These are phyloP conservation scores for Physcomitrium patens DNA, from an alignment of 225 moss, liverwort and hornwort genomes.

Conservation along the genomic window DNA sequence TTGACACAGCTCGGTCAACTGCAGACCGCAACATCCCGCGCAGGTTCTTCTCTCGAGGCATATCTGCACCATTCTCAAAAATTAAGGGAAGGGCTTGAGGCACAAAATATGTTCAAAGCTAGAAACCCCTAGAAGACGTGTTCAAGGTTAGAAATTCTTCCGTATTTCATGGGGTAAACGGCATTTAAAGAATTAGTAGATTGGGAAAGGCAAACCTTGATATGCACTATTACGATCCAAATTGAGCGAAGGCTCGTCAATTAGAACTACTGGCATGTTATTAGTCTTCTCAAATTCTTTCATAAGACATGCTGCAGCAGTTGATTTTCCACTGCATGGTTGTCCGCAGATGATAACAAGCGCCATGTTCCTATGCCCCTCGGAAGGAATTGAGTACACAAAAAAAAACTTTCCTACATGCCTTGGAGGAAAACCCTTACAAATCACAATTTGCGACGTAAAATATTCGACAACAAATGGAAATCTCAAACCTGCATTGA, in stretches of 20 bases:
- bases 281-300: slow-evolving; percentile 52
- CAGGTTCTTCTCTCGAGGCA: slow-evolving; percentile 89
- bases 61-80: slow-evolving; percentile 55
- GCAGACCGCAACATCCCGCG: slow-evolving; percentile 94
- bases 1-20: slow-evolving; percentile 87
- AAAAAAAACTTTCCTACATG: slow-evolving; percentile 13
- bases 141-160: not conserved
- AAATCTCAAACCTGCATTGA: slow-evolving; percentile 2
- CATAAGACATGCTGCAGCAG: slow-evolving; percentile 74
- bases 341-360: slow-evolving; percentile 91
- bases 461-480: not conserved
- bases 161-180: not conserved
- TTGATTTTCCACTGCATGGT: slow-evolving; percentile 98
- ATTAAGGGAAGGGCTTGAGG: slow-evolving; percentile 7
- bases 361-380: slow-evolving; percentile 59
- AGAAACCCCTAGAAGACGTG: not conserved
- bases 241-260: slow-evolving; percentile 93
- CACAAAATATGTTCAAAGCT: not conserved
- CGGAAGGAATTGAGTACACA: not conserved
- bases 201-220: slow-evolving; percentile 41
- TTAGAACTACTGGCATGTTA: slow-evolving; percentile 62
- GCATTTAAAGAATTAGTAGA: not conserved
- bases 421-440: not conserved
- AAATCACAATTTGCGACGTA: not conserved
- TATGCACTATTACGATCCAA: slow-evolving; percentile 72